Percentiles rank a stretch among this genome's conserved stretches.
phyloP scores from a whole-genome alignment of 1,284 basidiomycete genomes.

The Rhodotorula mucilaginosa region DNA sequence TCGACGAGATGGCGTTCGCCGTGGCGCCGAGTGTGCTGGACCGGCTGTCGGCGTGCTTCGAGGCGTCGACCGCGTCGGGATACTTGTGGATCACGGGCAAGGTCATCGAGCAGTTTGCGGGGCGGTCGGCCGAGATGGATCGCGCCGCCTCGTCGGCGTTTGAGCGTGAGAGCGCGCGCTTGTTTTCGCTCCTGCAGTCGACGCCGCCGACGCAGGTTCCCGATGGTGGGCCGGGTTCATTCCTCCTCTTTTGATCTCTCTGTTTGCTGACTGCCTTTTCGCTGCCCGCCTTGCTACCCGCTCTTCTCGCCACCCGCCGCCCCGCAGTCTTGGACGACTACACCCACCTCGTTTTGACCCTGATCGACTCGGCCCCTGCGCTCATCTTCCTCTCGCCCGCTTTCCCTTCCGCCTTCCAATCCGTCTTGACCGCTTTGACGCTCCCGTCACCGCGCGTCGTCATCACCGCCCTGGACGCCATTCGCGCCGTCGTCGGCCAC shows the following conservation, averaged over 20 bases:
- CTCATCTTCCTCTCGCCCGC: conserved; percentile 72
- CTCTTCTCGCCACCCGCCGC: no score
- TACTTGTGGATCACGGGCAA: conserved; percentile 82
- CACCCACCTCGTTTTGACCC: conserved; percentile 71
- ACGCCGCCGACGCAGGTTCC: conserved; percentile 70
- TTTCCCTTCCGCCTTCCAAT: conserved; percentile 72
- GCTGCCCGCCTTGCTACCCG: no score
- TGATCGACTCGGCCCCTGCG: conserved; percentile 68
- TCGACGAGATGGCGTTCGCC: conserved; percentile 65
- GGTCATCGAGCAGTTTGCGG: conserved; percentile 64
- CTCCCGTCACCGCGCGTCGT: conserved; percentile 77
- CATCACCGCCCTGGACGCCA: conserved; percentile 74
- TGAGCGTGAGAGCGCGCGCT: conserved; percentile 68
- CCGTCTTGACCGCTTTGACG: conserved; percentile 70
- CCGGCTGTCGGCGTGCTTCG: conserved; percentile 75
- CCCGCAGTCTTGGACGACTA: conserved; percentile 89
- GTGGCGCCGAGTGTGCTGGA: conserved; percentile 69
- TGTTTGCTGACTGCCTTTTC: no score
- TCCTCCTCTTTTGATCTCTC: neutral
- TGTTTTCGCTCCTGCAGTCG: conserved; percentile 65
- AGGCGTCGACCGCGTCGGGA: conserved; percentile 75
- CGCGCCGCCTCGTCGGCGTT: conserved; percentile 61
- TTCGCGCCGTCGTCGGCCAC: conserved; percentile 70
- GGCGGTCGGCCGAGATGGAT: conserved; percentile 46
- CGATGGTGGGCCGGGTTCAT: conserved; percentile 61